Evolutionary conservation across 345 rosid species (phyloP), one percentile per base, ranked within the genome.

Genomic region (Eucalyptus regnans): DNA sequence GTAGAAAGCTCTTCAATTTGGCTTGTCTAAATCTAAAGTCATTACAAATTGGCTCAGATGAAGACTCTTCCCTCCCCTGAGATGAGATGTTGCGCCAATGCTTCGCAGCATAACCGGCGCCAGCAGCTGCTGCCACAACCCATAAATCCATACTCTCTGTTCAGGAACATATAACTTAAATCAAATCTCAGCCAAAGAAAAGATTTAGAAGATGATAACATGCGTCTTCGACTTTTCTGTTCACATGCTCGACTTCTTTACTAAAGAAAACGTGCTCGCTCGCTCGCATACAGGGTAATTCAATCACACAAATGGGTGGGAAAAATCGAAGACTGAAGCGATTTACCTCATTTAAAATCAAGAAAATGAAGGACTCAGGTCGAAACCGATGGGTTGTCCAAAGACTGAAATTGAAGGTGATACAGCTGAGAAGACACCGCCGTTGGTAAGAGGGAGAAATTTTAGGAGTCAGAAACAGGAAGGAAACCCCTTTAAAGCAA

Each of bases 71-170:
- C 49, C 43, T 85, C 25, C 56, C 86, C 41, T 68, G 87, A 52
- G 86, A 89, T 1, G 83, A 86, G 62, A 89, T 86, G 87, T 88
- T 89, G 62, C 88, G 86, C 88, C 87, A 90, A 87, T 91, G 90
- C 87, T 90, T 92, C 9, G 92, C 93, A 20, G 86, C 46, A 86
- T 91, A 93, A 14, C 93, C 90, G 1, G 91, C 92, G 6, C 93
- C 94, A 49, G 93, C 89, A 87, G 93, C 91, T 58, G 93, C 94
- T 86, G 93, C 94, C n/a, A 92, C 91, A 22, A 90, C 86, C 94
- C 93, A 93, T 58, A 89, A 86, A 66, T 92, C 94, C 93, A 93
- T 93, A 27, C 43, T 50, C 62, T 84, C 83, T 76, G 83, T 2
- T 76, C 83, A 37, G 46, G 46, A 37, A 11, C 27, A 76, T 18